These are phyloP conservation scores for Artemisia argyi DNA, from an alignment of 129 eudicot species.

Conservation along the genomic window DNA sequence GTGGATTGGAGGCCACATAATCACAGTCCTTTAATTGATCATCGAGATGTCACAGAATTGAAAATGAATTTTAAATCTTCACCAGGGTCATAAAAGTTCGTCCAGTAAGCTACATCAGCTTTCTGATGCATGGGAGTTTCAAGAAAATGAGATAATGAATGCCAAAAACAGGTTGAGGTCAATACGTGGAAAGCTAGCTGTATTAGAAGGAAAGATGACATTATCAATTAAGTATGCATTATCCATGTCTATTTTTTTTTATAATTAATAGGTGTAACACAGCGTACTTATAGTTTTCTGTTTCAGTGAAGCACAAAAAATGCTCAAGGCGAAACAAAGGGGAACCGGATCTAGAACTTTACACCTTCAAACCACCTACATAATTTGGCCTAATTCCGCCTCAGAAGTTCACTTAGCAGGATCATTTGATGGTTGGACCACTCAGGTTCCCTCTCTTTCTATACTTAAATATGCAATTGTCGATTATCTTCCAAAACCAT, in stretches of 20 bases:
- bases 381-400: slow-evolving; percentile 81
- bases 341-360: slow-evolving; percentile 49
- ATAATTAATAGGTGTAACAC: neutral
- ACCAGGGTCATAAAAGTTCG: slow-evolving; percentile 43
- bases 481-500: neutral
- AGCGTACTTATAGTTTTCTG: neutral
- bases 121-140: slow-evolving; percentile 76
- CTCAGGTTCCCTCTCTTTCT: slow-evolving; percentile 51
- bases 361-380: slow-evolving; percentile 48
- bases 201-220: slow-evolving; percentile 72
- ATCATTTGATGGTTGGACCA: slow-evolving; percentile 89
- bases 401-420: slow-evolving; percentile 78
- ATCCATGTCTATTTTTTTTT: neutral
- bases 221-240: slow-evolving; percentile 55
- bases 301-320: slow-evolving; percentile 61
- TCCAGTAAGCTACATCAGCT: slow-evolving; percentile 48
- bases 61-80: neutral
- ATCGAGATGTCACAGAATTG: no score
- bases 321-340: slow-evolving; percentile 60
- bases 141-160: slow-evolving; percentile 62
- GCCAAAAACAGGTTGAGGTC: slow-evolving; percentile 55
- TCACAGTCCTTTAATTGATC: no score
- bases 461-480: no score
- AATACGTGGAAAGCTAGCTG: slow-evolving; percentile 62
- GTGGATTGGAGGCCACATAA: no score